Conservation (phyloP, 495 filamentous ascomycete genomes). For the Penicillium goetzii region DNA sequence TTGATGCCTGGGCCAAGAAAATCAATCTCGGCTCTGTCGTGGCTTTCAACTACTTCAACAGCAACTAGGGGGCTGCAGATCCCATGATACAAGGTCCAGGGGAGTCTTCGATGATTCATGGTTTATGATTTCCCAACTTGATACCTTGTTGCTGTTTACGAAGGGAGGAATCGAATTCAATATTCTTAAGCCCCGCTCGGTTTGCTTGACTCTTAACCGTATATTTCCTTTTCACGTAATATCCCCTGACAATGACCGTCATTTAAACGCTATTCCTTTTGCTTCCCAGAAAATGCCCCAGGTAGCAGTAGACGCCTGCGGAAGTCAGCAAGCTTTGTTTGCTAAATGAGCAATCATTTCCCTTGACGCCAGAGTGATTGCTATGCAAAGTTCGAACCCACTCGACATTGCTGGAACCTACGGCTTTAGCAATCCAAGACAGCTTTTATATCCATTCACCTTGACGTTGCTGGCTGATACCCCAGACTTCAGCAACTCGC, state of each 20-base stretch:
- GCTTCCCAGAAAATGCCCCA: neutral
- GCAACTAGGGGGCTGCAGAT: constrained; percentile 32
- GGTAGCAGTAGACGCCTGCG: neutral
- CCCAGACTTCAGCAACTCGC: neutral
- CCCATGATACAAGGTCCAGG: neutral
- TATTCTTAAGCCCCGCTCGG: neutral
- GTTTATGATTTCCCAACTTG: neutral
- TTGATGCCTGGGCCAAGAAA: constrained; percentile 54
- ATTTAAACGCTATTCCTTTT: neutral
- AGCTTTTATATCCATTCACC: neutral
- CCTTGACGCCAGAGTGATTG: neutral
- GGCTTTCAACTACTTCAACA: constrained; percentile 58
- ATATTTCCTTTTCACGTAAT: neutral
- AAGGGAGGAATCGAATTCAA: neutral
- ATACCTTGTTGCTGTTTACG: neutral
- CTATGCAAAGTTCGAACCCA: neutral
- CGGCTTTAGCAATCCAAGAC: neutral
- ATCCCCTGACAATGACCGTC: neutral
- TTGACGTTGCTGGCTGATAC: neutral
- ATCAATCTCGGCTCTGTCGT: constrained; percentile 50
- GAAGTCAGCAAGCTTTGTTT: neutral
- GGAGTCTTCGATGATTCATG: neutral
- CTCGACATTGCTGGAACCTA: neutral
- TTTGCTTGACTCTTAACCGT: neutral
- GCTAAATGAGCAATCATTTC: neutral